These are phyloP conservation scores for Trichoderma endophyticum DNA, from an alignment of 2,329 filamentous ascomycete species.

Conservation along the genomic window DNA sequence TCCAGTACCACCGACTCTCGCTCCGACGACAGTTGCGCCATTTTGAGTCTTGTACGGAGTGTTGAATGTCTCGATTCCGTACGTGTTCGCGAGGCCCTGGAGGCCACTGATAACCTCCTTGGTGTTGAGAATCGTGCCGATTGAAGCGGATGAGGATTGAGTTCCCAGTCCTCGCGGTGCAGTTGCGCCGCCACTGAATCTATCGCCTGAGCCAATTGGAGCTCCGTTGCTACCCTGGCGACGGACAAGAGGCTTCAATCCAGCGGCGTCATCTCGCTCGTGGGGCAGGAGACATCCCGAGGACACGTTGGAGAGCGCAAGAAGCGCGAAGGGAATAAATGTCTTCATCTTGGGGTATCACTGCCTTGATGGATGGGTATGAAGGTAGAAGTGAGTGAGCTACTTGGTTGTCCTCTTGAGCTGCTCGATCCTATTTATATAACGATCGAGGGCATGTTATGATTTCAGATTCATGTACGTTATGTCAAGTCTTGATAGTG, in stretches of 20 bases:
- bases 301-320: not conserved
- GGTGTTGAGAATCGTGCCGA: constrained; percentile 1
- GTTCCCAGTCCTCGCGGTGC: not conserved
- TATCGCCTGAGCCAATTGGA: constrained; percentile 3
- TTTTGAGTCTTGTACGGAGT: constrained; percentile 1
- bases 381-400: not conserved
- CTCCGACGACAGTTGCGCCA: constrained; percentile 1
- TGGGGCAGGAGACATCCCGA: constrained; percentile 11
- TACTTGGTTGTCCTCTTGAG: not conserved
- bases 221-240: constrained; percentile 3
- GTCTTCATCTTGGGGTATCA: not conserved
- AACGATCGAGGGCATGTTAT: not conserved
- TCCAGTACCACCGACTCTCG: constrained; percentile 1
- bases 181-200: not conserved
- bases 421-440: not conserved
- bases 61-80: constrained; percentile 1
- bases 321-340: not conserved
- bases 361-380: not conserved
- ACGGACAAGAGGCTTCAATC: constrained; percentile 2
- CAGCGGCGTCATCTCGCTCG: not conserved
- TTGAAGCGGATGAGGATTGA: constrained; percentile 2
- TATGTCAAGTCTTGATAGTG: not conserved
- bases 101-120: constrained; percentile 1
- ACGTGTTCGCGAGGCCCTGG: not conserved
- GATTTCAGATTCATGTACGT: not conserved